Percentiles rank a stretch among this genome's conserved stretches.
These are phyloP conservation scores for Neurospora sp. DNA, from an alignment of 495 filamentous ascomycete genomes.

Conservation along the genomic window DNA sequence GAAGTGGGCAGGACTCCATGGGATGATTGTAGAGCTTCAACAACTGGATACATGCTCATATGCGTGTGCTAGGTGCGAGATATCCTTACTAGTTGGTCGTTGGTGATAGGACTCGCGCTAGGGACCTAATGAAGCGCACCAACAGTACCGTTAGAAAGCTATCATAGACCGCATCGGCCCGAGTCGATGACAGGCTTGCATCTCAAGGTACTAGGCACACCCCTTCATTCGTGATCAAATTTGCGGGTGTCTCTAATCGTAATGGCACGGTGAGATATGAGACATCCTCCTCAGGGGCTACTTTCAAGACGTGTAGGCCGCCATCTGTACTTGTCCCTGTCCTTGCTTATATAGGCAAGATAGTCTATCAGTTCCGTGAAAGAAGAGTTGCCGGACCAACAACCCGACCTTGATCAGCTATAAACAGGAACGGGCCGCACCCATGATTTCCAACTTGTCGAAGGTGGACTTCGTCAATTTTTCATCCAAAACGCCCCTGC, in stretches of 20 bases:
- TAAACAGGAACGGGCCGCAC: not conserved
- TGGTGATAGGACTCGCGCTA: not conserved
- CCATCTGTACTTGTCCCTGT: not conserved
- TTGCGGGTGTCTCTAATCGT: not conserved
- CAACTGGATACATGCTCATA: not conserved
- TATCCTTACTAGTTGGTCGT: not conserved
- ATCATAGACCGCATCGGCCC: not conserved
- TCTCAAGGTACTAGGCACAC: not conserved
- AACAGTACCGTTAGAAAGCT: not conserved
- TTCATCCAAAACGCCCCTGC: not conserved
- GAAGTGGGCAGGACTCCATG: not conserved
- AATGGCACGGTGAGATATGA: not conserved
- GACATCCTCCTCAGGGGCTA: not conserved
- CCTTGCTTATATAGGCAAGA: not conserved
- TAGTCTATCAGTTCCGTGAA: not conserved
- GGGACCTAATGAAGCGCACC: not conserved
- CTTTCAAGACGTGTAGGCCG: not conserved
- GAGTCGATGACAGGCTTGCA: not conserved
- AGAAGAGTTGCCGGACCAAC: not conserved
- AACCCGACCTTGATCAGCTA: not conserved
- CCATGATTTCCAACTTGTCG: not conserved
- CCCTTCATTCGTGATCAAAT: not conserved
- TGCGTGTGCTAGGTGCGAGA: not conserved
- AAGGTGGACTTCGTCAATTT: not conserved
- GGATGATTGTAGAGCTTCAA: not conserved